Evolutionary conservation across 2,329 filamentous ascomycete genomes (phyloP), one percentile per base, ranked within the genome.

Genomic region (Colletotrichum tropicale): DNA sequence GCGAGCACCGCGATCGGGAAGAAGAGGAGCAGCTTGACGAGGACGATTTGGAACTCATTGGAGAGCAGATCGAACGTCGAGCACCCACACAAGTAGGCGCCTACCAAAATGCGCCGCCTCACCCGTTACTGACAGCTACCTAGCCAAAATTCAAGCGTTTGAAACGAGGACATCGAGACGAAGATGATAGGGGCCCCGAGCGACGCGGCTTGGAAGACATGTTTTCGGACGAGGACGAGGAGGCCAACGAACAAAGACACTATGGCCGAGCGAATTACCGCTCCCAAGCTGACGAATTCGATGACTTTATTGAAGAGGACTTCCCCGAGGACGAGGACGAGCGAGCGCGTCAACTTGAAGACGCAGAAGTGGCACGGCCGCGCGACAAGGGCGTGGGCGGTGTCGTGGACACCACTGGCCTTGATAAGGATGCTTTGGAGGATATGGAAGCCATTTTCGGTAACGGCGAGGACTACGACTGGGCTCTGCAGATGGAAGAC

Each of bases 251-350:
- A 8, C 89, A 90, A 52, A 86, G 89, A 73, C 83, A 84, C 4
- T 91, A 91, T 74, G 86, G 85, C 38, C 86, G 90, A 77, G 85
- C 88, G 7, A 87, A 84, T 77, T 91, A 91, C 76, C 90, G 94
- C 74, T 88, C 89, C 43, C 88, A 91, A 76, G 91, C 91, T 62
- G 94, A 98, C 83, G 95, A 98, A 81, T 95, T 98, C 84, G 95
- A 95, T 76, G 96, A 96, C 83, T 99, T 99, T 85, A 99, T 99
- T 81, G 96, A 98, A 83, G 96, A 98, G 80, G 97, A 98, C 80
- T 96, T 95, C 77, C 95, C 96, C 66, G 95, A 95, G 66, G 95
- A 98, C 78, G 95, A 98, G 77, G 93, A 94, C 76, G 94, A 95
- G 80, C 89, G 92, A 21, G 92, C 94, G 71, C 92, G 92, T 74